Evolutionary conservation across 441 rosid species (phyloP), one percentile per base, ranked within the genome.

Genomic region (Populus tomentosa): DNA sequence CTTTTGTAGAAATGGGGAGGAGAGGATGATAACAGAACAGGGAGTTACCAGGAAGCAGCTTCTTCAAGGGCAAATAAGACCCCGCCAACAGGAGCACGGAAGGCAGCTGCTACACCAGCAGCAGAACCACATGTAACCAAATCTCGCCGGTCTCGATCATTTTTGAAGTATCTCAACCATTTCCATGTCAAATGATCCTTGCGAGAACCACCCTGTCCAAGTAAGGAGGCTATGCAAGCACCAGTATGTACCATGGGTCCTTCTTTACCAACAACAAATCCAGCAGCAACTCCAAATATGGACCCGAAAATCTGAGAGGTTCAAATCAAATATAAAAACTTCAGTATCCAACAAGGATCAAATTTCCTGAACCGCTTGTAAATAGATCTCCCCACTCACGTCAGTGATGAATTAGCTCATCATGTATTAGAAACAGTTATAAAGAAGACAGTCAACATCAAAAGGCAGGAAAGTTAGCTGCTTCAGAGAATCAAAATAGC

Each of bases 191-290:
- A 82, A 71, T 66, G 84, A 74, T 95, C 94, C 86, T 92, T 94
- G 68, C 77, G 84, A 13, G 99, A 95, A 75, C 99, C 99, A 66
- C 99, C 99, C 83, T 95, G 98, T 59, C 99, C 99, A 63, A 95
- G 91, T 62, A 95, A 83, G 86, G 84, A 80, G 71, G 99, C 99
- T 67, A 95, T 91, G 84, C 99, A 95, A 62, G 99, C 93, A 81
- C 98, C 99, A 21, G 95, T 94, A 64, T 95, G 99, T 26, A 95
- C 98, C 99, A 95, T 94, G 59, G 99, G 99, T 70, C 99, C 99
- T 87, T 94, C 99, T 83, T 94, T 95, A 7, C 99, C 99, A 32
- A 95, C 98, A 70, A 90, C 94, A 81, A 95, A 89, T 77, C 98
- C 97, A n/a, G 91, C 97, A 84, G 97, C 86, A 75, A 95, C 99